Evolutionary conservation across 345 rosid genomes (phyloP).

Genomic region (Aquilaria sinensis): DNA sequence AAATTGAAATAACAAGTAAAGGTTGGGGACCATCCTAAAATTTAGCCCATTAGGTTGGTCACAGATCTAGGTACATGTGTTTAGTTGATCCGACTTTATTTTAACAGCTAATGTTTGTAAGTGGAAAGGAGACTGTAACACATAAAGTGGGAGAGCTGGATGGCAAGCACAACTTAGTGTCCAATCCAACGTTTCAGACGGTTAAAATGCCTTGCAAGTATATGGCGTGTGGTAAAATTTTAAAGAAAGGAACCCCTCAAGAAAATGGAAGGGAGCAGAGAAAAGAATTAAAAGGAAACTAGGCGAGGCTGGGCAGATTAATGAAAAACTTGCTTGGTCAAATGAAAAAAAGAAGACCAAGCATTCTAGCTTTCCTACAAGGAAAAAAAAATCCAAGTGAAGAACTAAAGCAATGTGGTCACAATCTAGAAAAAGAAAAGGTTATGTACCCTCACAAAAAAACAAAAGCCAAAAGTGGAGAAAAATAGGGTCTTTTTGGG

Average conservation of each 20-base stretch:
- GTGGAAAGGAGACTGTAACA: neutral
- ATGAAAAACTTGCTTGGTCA: conserved; percentile 18
- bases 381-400: conserved; percentile 30
- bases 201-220: neutral
- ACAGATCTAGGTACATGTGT: neutral
- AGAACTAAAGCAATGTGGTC: conserved; percentile 36
- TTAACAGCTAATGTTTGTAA: neutral
- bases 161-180: neutral
- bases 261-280: neutral
- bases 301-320: neutral
- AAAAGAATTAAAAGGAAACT: neutral
- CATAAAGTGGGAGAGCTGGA: conserved; percentile 21
- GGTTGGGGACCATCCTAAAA: neutral
- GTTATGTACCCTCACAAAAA: conserved; percentile 10
- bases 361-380: conserved; percentile 21
- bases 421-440: conserved; percentile 20
- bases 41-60: neutral
- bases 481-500: neutral
- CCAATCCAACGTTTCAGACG: too few relatives aligned
- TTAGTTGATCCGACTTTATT: neutral
- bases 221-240: neutral
- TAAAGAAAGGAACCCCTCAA: neutral
- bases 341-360: conserved; percentile 18
- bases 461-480: conserved; percentile 4
- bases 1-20: too few relatives aligned